phyloP scores from a whole-genome alignment of 306 rosid genomes.

The Prinsepia uniflora region DNA sequence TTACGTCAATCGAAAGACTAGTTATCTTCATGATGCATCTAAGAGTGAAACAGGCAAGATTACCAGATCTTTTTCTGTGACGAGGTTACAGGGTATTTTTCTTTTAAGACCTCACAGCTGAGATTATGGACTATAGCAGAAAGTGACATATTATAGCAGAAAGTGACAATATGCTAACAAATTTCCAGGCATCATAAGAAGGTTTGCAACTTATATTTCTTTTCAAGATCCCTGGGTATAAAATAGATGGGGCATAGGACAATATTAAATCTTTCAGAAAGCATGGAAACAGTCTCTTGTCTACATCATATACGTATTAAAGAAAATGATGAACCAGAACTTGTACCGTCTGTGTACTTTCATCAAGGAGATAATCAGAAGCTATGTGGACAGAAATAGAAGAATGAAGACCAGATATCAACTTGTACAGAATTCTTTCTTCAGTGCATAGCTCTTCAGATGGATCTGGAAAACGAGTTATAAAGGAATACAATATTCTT shows the following conservation, averaged over 20 bases:
- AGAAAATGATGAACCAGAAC: not conserved
- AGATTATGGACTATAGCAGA: not conserved
- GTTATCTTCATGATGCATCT: not conserved
- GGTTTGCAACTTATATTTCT: not conserved
- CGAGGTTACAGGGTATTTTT: too few species aligned
- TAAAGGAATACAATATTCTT: not conserved
- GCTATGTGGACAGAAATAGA: constrained; percentile 94
- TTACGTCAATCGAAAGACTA: not conserved
- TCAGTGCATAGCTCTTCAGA: constrained; percentile 83
- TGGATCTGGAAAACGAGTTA: constrained; percentile 46
- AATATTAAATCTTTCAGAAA: not conserved
- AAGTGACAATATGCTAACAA: not conserved
- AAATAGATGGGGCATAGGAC: not conserved
- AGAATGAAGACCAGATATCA: constrained; percentile 98
- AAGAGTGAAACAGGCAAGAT: not conserved
- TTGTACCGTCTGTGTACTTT: constrained; percentile 58
- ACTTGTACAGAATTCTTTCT: constrained; percentile 82
- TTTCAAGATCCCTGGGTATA: not conserved
- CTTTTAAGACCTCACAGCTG: not conserved
- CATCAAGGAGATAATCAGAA: constrained; percentile 78
- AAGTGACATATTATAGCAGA: not conserved
- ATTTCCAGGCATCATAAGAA: not conserved
- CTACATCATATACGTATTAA: not conserved
- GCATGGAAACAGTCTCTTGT: not conserved
- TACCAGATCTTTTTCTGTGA: not conserved